Conservation (phyloP, 768 basidiomycete species). For the Daedalea quercina region DNA sequence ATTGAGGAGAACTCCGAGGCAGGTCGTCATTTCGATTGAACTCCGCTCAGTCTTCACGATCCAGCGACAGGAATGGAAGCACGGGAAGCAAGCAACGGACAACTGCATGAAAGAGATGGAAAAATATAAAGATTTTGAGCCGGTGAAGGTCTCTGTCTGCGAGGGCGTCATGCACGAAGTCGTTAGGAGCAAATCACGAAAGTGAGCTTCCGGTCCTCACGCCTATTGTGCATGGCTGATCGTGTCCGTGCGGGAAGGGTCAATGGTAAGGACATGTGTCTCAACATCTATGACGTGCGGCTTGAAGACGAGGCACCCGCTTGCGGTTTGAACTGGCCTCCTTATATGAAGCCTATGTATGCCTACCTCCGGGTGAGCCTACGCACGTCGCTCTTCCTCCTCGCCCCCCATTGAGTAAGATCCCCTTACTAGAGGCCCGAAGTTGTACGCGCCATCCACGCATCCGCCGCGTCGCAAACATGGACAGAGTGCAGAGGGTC, state of each 20-base stretch:
- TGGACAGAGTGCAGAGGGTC: conserved; percentile 84
- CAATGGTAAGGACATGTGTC: conserved; percentile 66
- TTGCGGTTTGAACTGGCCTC: conserved; percentile 98
- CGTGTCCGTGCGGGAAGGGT: conserved; percentile 33
- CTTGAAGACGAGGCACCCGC: conserved; percentile 78
- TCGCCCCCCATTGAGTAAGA: no score
- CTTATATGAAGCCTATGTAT: conserved; percentile 70
- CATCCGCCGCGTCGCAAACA: conserved; percentile 59
- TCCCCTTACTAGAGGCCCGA: conserved; percentile 60
- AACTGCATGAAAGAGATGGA: conserved; percentile 46
- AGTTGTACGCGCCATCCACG: conserved; percentile 81
- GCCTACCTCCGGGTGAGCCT: conserved; percentile 71
- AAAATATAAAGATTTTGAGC: conserved; percentile 39
- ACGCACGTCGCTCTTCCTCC: no score
- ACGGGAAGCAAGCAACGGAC: conserved; percentile 49
- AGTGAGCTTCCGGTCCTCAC: conserved; percentile 13
- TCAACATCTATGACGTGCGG: conserved; percentile 95
- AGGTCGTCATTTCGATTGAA: conserved; percentile 12
- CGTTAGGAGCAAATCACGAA: conserved; percentile 33
- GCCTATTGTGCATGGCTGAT: neutral
- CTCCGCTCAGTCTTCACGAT: neutral
- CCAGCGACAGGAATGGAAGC: conserved; percentile 48
- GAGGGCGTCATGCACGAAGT: conserved; percentile 46
- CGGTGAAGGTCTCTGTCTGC: conserved; percentile 52
- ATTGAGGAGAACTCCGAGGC: conserved; percentile 70